These are phyloP conservation scores for Dionaea muscipula DNA, from an alignment of 179 eudicot genomes.

Conservation along the genomic window DNA sequence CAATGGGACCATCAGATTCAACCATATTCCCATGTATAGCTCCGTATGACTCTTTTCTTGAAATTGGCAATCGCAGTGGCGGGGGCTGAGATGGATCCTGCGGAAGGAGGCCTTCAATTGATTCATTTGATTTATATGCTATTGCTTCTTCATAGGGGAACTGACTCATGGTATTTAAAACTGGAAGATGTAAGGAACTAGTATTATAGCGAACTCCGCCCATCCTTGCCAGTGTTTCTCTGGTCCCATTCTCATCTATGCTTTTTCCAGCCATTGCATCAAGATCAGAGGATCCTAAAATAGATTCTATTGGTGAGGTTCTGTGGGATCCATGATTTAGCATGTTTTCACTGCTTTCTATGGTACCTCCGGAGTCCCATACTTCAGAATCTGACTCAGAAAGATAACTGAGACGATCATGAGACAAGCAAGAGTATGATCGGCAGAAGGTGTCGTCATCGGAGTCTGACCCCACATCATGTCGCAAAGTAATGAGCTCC, in stretches of 20 bases:
- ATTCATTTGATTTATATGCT: constrained; percentile 16
- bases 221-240: constrained; percentile 14
- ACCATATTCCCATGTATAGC: constrained; percentile 15
- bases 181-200: constrained; percentile 27
- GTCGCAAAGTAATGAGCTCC: constrained; percentile 34
- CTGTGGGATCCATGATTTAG: constrained; percentile 42
- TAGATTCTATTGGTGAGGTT: constrained; percentile 41
- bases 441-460: constrained; percentile 83
- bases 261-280: constrained; percentile 22
- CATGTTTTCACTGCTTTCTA: constrained; percentile 33
- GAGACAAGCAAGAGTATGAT: constrained; percentile 68
- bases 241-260: constrained; percentile 15
- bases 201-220: constrained; percentile 17
- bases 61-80: constrained; percentile 62
- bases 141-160: constrained; percentile 32
- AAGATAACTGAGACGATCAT: constrained; percentile 42
- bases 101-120: constrained; percentile 15
- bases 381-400: constrained; percentile 76
- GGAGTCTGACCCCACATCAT: constrained; percentile 50
- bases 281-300: constrained; percentile 38
- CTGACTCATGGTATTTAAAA: constrained; percentile 29
- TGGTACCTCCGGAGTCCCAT: constrained; percentile 62
- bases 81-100: constrained; percentile 52
- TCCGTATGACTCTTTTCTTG: constrained; percentile 26
- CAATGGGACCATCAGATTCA: constrained; percentile 17